Evolutionary conservation across 768 basidiomycete species (phyloP), one percentile per base, ranked within the genome.

Genomic region (Vararia minispora): DNA sequence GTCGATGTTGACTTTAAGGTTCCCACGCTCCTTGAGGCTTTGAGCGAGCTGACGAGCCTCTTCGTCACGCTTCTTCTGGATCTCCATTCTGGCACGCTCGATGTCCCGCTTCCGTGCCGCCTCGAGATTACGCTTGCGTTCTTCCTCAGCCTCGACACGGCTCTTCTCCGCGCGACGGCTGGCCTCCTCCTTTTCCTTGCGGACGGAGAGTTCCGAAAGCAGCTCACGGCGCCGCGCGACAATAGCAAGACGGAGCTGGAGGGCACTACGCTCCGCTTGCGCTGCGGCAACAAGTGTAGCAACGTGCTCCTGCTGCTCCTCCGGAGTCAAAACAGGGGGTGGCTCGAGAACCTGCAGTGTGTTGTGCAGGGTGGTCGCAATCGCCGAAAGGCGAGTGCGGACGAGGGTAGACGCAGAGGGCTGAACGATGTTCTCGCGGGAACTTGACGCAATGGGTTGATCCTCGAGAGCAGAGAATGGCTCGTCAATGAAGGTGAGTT

Each of bases 1-100:
- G 43, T 77, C 71, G 43, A 86, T 70, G 48, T 84, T 82, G 37
- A 77, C 68, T 50, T 72, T 71, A 61, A 85, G 56, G 40, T 77
- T 74, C 48, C 83, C 85, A 56, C 80, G 79, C 55, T 80, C 84
- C 48, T 87, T 76, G 39, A 95, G 60, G 33, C 70, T 78, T 58
- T 86, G 77, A 2, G 87, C 89, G 39, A 92, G 78, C 59, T 90
- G 87, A 64, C 79, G 79, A 29, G 87, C 84, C 57, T 97, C 91
- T 42, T 86, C 83, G 24, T 69, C 71, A 43, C 74, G 63, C 37
- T 86, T 83, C 21, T 65, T 72, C 50, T 91, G 91, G 42, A 90
- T 74, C 54, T 89, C 87, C 58, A 71, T 74, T 58, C 57, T 61
- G 21, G 60, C 63, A 46, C 76, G 63, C 58, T 89, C 85, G 43